phyloP scores from a whole-genome alignment of 2,329 filamentous ascomycete species.

The Nannizzia gypsea region DNA sequence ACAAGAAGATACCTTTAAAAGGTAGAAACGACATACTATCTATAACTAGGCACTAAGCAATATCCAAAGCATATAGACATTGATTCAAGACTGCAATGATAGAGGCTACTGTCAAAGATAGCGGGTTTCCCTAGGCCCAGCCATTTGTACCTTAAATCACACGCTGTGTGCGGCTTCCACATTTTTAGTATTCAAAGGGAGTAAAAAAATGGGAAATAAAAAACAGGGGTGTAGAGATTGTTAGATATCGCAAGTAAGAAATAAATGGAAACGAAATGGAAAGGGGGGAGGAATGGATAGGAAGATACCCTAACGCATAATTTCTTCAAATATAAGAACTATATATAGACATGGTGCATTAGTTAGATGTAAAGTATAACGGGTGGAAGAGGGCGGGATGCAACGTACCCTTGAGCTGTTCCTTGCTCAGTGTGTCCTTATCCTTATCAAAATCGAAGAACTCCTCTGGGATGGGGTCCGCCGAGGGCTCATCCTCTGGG shows the following conservation, averaged over 20 bases:
- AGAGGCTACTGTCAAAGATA: slow-evolving; percentile 1
- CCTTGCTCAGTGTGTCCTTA: slow-evolving; percentile 96
- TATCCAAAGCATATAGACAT: not conserved
- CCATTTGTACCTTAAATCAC: not conserved
- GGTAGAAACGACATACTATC: not conserved
- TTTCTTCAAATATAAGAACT: slow-evolving; percentile 92
- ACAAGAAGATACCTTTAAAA: not conserved
- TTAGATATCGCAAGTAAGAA: not conserved
- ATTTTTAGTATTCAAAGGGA: not conserved
- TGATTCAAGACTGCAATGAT: slow-evolving; percentile 1
- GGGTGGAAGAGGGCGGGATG: not conserved
- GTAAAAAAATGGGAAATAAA: not conserved
- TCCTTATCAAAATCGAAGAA: slow-evolving; percentile 99
- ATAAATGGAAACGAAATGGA: no score
- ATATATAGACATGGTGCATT: slow-evolving; percentile 4
- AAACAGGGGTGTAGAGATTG: not conserved
- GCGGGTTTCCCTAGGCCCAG: not conserved
- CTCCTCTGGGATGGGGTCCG: slow-evolving; percentile 90
- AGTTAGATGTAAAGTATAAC: not conserved
- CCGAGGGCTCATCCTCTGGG: slow-evolving; percentile 94
- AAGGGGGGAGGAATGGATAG: not conserved
- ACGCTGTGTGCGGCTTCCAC: not conserved
- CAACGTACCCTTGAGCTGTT: slow-evolving; percentile 75
- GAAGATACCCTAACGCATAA: slow-evolving; percentile 55
- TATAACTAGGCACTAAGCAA: not conserved